Conservation (phyloP, 192 early-diverging fungal genomes). For the Backusella macrospora region DNA sequence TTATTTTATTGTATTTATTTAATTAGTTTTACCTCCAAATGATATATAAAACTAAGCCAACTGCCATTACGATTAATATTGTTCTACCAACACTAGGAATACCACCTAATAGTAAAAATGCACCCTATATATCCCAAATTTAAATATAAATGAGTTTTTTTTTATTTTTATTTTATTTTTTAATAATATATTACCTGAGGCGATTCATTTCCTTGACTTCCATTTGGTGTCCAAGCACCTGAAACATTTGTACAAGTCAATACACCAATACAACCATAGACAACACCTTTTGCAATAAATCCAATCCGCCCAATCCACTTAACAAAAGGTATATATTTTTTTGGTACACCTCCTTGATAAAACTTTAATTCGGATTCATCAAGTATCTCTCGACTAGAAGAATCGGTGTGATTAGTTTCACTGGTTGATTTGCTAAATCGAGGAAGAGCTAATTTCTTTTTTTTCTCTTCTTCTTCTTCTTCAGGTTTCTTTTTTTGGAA, state of each 20-base stretch:
- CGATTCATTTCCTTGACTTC: slow-evolving; percentile 39
- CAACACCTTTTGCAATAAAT: slow-evolving; percentile 49
- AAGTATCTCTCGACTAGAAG: not conserved
- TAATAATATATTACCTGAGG: slow-evolving; percentile 28
- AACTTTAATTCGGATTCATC: slow-evolving; percentile 7
- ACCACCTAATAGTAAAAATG: slow-evolving; percentile 48
- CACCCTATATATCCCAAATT: slow-evolving; percentile 36
- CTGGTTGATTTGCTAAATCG: not conserved
- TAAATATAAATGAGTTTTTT: not conserved
- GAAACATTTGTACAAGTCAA: slow-evolving; percentile 44
- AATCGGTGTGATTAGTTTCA: not conserved
- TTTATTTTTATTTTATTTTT: not conserved
- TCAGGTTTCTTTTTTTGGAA: slow-evolving; percentile 14
- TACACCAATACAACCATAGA: slow-evolving; percentile 49
- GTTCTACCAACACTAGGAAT: slow-evolving; percentile 36
- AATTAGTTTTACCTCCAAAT: slow-evolving; percentile 41
- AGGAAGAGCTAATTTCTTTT: not conserved
- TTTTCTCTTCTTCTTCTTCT: not conserved
- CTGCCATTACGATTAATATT: slow-evolving; percentile 43
- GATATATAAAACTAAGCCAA: slow-evolving; percentile 47
- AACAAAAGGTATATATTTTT: not conserved
- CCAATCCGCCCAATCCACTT: slow-evolving; percentile 43
- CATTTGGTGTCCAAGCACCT: slow-evolving; percentile 35
- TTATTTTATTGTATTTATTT: not conserved
- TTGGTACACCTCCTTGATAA: slow-evolving; percentile 26